A percentile compares a stretch with the other conserved stretches of the same genome.
phyloP scores from a whole-genome alignment of 148 eudicot species.

The Salicornia ramosissima region DNA sequence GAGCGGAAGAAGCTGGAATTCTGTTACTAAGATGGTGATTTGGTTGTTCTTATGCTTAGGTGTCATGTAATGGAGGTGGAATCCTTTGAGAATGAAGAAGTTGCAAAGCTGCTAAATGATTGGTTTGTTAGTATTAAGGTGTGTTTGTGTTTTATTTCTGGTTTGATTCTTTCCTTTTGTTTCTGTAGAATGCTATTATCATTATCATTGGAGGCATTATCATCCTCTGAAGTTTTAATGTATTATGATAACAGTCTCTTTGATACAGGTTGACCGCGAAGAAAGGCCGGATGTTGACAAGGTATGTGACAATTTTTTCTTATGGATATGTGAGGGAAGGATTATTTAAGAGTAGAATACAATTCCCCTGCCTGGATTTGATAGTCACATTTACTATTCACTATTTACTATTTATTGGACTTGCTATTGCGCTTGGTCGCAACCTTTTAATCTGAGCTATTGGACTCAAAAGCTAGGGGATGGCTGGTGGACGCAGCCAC shows the following conservation, averaged over 20 bases:
- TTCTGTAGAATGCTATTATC: not conserved
- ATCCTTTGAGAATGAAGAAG: slow-evolving; percentile 87
- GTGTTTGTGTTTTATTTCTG: slow-evolving; percentile 5
- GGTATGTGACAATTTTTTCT: slow-evolving; percentile 36
- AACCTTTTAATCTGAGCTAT: too few species aligned
- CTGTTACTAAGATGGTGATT: not conserved
- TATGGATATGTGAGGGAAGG: not conserved
- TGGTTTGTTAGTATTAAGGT: slow-evolving; percentile 97
- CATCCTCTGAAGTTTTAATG: not conserved
- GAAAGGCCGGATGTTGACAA: slow-evolving; percentile 98
- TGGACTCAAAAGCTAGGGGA: too few species aligned
- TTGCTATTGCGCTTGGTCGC: too few species aligned
- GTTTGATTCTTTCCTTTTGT: not conserved
- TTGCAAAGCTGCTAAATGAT: slow-evolving; percentile 85
- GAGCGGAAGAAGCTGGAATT: not conserved
- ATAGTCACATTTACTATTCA: too few species aligned
- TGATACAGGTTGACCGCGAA: slow-evolving; percentile 92
- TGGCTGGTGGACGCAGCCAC: too few species aligned
- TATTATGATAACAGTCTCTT: slow-evolving; percentile 8
- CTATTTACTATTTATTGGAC: too few species aligned
- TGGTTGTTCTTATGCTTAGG: slow-evolving; percentile 38
- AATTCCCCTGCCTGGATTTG: not conserved
- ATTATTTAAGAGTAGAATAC: not conserved
- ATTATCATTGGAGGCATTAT: not conserved
- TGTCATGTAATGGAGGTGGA: slow-evolving; percentile 99